Evolutionary conservation across 2,329 filamentous ascomycete species (phyloP).

Genomic region (Ophidiomyces ophidiicola): DNA sequence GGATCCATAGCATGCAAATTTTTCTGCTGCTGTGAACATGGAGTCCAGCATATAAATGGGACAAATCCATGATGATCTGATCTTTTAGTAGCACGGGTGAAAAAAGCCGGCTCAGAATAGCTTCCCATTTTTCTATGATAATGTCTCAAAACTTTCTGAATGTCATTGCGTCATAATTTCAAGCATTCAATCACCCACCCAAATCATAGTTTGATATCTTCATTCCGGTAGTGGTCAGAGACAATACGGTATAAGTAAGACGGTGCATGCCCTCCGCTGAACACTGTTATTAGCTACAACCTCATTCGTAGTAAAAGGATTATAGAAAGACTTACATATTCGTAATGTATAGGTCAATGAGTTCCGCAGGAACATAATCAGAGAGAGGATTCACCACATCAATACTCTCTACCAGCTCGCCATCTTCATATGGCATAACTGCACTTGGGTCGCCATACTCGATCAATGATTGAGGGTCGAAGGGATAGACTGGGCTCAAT

Average conservation of each 20-base stretch:
- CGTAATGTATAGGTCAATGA: conserved; percentile 53
- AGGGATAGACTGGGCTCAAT: conserved; percentile 78
- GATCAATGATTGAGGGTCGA: conserved; percentile 67
- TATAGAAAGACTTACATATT: conserved; percentile 52
- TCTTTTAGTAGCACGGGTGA: conserved; percentile 5
- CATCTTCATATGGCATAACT: conserved; percentile 66
- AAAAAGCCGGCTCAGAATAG: conserved; percentile 7
- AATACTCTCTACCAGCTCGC: conserved; percentile 62
- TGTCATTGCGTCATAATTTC: conserved; percentile 9
- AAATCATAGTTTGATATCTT: conserved; percentile 40
- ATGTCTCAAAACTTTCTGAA: conserved; percentile 12
- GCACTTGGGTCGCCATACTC: conserved; percentile 75
- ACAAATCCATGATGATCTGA: conserved; percentile 3
- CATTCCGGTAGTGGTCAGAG: conserved; percentile 51
- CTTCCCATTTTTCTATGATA: conserved; percentile 8
- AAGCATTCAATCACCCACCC: not conserved
- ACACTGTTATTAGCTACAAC: conserved; percentile 13
- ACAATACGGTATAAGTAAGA: conserved; percentile 55
- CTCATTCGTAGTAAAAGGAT: not conserved
- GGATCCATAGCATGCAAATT: conserved; percentile 3
- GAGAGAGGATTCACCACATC: conserved; percentile 68
- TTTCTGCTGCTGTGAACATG: conserved; percentile 2
- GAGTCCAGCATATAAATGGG: conserved; percentile 3
- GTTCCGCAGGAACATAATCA: conserved; percentile 69
- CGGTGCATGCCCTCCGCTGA: conserved; percentile 49